phyloP scores from a whole-genome alignment of 805 yeast genomes.

The Ogataea methanolica region DNA sequence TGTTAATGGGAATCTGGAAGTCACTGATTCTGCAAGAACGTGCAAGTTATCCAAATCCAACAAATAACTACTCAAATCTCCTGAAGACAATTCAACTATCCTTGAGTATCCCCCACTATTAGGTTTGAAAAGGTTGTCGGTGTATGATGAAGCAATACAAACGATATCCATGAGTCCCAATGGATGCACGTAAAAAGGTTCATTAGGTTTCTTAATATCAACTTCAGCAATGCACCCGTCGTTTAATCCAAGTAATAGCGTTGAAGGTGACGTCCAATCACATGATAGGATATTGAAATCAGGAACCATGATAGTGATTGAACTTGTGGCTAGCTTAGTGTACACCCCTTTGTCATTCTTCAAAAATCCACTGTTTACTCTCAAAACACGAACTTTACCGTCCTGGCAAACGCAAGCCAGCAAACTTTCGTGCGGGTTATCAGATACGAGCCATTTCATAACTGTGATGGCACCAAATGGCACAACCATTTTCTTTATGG shows the following conservation, averaged over 20 bases:
- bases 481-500: conserved; percentile 14
- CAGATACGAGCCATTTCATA: conserved; percentile 23
- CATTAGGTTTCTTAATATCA: conserved; percentile 13
- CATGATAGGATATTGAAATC: conserved; percentile 18
- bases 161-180: conserved; percentile 20
- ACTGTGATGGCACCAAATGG: conserved; percentile 22
- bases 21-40: conserved; percentile 11
- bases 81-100: conserved; percentile 13
- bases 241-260: conserved; percentile 22
- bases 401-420: conserved; percentile 26
- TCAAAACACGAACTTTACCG: conserved; percentile 22
- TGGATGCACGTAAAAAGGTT: conserved; percentile 22
- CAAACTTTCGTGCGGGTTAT: conserved; percentile 11
- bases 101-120: conserved; percentile 3
- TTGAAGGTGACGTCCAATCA: conserved; percentile 25
- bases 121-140: conserved; percentile 12
- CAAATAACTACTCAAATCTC: conserved; percentile 13
- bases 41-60: conserved; percentile 18
- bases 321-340: conserved; percentile 11
- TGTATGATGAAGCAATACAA: conserved; percentile 18
- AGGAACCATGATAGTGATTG: conserved; percentile 16
- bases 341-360: not conserved
- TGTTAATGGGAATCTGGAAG: conserved; percentile 7
- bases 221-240: conserved; percentile 27
- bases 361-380: conserved; percentile 15